Percentiles rank a stretch among this genome's conserved stretches.
Conservation (phyloP, 805 yeast species). For the Kodamaea sagamina region DNA sequence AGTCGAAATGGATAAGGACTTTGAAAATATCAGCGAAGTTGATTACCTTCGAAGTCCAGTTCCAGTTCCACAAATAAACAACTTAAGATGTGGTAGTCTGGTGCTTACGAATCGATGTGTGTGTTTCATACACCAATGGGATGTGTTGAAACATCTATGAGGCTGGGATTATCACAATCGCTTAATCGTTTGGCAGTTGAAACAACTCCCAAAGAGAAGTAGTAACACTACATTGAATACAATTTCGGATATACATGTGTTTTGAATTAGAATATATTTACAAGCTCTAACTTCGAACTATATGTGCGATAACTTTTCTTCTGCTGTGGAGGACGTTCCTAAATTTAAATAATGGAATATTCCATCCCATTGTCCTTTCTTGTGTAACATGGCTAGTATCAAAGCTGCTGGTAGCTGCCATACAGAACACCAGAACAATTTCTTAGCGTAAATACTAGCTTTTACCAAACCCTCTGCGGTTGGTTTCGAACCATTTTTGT, state of each 20-base stretch:
- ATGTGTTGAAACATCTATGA: too few species aligned
- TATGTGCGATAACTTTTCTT: slow-evolving; percentile 4
- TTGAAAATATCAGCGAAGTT: too few species aligned
- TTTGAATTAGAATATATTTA: not conserved
- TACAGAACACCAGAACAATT: slow-evolving; percentile 91
- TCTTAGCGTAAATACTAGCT: slow-evolving; percentile 74
- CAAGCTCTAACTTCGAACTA: not conserved
- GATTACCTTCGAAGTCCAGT: too few species aligned
- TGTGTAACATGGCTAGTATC: slow-evolving; percentile 90
- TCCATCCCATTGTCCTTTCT: slow-evolving; percentile 90
- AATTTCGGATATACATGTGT: not conserved
- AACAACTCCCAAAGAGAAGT: too few species aligned
- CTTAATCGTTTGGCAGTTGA: too few species aligned
- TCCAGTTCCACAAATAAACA: too few species aligned
- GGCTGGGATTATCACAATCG: too few species aligned
- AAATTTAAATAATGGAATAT: slow-evolving; percentile 29
- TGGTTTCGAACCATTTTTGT: slow-evolving; percentile 44
- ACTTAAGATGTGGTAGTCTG: too few species aligned
- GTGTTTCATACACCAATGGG: too few species aligned
- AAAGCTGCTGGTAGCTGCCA: slow-evolving; percentile 90
- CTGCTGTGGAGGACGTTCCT: not conserved
- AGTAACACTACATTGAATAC: not conserved
- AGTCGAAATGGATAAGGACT: too few species aligned
- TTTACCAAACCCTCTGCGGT: slow-evolving; percentile 56
- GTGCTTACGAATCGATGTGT: too few species aligned